Evolutionary conservation across 2,329 filamentous ascomycete species (phyloP).

Genomic region (Ceratocystis smalleyi): DNA sequence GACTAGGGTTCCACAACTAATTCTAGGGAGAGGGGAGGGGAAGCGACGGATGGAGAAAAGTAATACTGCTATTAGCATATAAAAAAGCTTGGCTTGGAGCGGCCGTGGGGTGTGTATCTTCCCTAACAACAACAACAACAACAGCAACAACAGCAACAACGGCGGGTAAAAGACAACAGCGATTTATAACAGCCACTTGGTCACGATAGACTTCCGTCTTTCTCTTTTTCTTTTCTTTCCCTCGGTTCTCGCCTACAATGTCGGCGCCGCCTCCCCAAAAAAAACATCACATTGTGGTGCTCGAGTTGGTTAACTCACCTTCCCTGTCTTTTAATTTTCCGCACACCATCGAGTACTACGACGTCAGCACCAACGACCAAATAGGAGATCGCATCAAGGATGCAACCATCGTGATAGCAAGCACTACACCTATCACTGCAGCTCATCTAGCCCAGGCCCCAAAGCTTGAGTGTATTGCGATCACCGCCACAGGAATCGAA

Average conservation of each 20-base stretch:
- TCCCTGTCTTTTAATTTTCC: slow-evolving; percentile 10
- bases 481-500: slow-evolving; percentile 14
- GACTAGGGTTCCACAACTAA: neutral
- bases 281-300: slow-evolving; percentile 11
- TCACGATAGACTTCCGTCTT: neutral
- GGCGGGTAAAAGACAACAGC: no score
- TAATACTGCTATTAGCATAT: neutral
- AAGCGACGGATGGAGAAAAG: no score
- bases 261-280: slow-evolving; percentile 16
- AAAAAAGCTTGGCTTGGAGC: neutral
- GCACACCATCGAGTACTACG: slow-evolving; percentile 9
- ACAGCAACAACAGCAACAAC: neutral
- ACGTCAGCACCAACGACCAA: neutral
- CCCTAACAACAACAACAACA: neutral
- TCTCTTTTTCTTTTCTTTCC: neutral
- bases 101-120: neutral
- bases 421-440: slow-evolving; percentile 11
- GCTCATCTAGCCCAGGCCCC: slow-evolving; percentile 2
- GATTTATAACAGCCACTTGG: neutral
- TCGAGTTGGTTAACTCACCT: slow-evolving; percentile 12
- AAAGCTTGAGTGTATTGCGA: slow-evolving; percentile 7
- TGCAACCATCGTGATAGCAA: slow-evolving; percentile 14
- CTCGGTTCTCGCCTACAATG: neutral
- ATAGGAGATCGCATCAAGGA: slow-evolving; percentile 11
- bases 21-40: no score